A percentile compares a stretch with the other conserved stretches of the same genome.
These are phyloP conservation scores for Poa pratensis DNA, from an alignment of 176 grass and related monocot species.

Conservation along the genomic window DNA sequence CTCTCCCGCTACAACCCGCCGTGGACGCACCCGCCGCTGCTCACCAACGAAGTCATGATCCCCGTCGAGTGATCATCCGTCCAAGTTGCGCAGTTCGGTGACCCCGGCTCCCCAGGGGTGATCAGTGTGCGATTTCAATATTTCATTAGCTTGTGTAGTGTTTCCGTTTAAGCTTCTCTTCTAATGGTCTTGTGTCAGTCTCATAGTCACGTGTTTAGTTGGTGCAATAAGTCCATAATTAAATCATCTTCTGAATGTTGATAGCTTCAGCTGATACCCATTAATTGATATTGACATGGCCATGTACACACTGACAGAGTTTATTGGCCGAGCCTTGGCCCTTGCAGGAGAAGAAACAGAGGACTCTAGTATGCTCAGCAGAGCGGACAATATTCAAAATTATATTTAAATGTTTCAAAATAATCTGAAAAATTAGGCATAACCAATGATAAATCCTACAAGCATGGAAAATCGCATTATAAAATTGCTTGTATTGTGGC, in stretches of 20 bases:
- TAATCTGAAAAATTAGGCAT: too few species aligned
- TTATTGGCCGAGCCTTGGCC: too few species aligned
- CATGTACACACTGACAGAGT: too few species aligned
- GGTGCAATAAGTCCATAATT: background rate
- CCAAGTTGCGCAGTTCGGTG: background rate
- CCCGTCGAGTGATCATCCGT: conserved; percentile 59
- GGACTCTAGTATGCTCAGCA: too few species aligned
- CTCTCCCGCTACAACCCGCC: conserved; percentile 90
- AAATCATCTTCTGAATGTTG: background rate
- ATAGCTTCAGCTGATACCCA: background rate
- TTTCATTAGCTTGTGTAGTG: background rate
- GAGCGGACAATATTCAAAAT: too few species aligned
- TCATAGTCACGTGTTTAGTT: background rate
- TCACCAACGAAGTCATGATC: conserved; percentile 95
- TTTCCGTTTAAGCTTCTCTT: background rate
- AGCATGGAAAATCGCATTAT: too few species aligned
- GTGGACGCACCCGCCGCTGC: conserved; percentile 84
- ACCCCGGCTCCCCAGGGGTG: background rate
- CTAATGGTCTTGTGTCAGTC: background rate
- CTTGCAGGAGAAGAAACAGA: too few species aligned
- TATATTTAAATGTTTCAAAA: too few species aligned
- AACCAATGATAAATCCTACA: too few species aligned
- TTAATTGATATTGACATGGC: background rate
- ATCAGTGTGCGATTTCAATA: background rate
- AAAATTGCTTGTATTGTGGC: too few species aligned